Conservation (phyloP, 1,139 yeast species). For the Scheffersomyces lignicola region DNA sequence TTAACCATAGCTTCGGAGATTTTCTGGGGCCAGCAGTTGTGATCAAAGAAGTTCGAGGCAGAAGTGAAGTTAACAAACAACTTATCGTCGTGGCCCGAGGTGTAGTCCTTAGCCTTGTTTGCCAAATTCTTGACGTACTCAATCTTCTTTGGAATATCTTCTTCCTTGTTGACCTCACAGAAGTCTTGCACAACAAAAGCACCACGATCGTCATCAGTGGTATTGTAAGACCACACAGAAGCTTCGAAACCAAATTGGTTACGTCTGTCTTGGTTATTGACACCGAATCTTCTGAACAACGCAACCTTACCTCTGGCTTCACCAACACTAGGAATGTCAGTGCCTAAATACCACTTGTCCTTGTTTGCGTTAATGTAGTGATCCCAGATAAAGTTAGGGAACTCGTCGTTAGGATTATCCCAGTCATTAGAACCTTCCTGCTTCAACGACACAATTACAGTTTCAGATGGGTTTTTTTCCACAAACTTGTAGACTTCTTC, state of each 20-base stretch:
- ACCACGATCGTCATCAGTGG: conserved; percentile 66
- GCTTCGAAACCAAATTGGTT: conserved; percentile 66
- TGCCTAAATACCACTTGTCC: conserved; percentile 62
- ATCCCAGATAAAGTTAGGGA: conserved; percentile 65
- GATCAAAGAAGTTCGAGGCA: conserved; percentile 72
- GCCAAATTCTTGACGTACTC: conserved; percentile 58
- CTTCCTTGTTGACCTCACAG: conserved; percentile 58
- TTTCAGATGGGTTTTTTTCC: conserved; percentile 52
- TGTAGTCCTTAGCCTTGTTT: conserved; percentile 53
- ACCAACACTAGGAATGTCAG: conserved; percentile 56
- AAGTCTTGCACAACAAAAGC: conserved; percentile 69
- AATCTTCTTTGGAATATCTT: conserved; percentile 59
- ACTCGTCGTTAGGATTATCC: conserved; percentile 64
- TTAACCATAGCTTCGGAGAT: conserved; percentile 56
- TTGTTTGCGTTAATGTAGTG: conserved; percentile 50
- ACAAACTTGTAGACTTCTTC: conserved; percentile 63
- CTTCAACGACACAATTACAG: conserved; percentile 67
- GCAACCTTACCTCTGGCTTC: conserved; percentile 68
- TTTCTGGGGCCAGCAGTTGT: conserved; percentile 72
- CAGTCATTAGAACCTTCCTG: conserved; percentile 73
- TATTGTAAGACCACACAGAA: conserved; percentile 65
- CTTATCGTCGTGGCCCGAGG: conserved; percentile 51
- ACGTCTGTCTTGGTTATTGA: conserved; percentile 44
- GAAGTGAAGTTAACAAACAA: conserved; percentile 73
- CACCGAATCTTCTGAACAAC: conserved; percentile 72